Conservation (phyloP, 176 grass and related monocot genomes). For the Musa beccarii region DNA sequence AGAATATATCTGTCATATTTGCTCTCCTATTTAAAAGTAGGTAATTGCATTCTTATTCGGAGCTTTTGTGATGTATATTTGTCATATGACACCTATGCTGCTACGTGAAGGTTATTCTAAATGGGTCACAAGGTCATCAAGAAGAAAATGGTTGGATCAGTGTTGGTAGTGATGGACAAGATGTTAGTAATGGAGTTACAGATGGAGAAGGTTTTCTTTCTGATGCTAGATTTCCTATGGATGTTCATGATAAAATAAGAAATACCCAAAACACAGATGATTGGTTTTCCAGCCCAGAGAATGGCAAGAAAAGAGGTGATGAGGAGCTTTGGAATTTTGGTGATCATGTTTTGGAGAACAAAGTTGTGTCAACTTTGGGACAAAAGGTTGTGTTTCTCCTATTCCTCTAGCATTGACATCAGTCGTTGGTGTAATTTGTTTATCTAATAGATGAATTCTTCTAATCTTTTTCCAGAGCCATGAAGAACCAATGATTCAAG, state of each 20-base stretch:
- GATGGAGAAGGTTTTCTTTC: not conserved
- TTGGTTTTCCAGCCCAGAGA: not conserved
- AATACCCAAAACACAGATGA: not conserved
- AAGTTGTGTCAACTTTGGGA: not conserved
- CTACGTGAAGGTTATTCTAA: not conserved
- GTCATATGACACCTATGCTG: not conserved
- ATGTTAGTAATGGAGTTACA: not conserved
- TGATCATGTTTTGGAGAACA: not conserved
- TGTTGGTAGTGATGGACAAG: not conserved
- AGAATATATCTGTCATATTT: not conserved
- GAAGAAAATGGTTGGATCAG: slow-evolving; percentile 2
- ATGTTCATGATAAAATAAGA: not conserved
- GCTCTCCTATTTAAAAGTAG: too few relatives aligned
- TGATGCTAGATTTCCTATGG: not conserved
- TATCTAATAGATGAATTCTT: not conserved
- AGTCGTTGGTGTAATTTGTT: not conserved
- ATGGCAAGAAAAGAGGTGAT: not conserved
- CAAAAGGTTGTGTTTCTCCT: not conserved
- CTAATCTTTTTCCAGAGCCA: not conserved
- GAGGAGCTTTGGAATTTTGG: not conserved
- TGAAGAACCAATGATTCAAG: slow-evolving; percentile 1
- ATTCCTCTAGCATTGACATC: not conserved
- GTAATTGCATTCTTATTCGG: not conserved
- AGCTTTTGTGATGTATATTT: not conserved
- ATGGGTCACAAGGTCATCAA: not conserved